Conservation (phyloP, 2,329 filamentous ascomycete species). For the Rasamsonia emersonii region DNA sequence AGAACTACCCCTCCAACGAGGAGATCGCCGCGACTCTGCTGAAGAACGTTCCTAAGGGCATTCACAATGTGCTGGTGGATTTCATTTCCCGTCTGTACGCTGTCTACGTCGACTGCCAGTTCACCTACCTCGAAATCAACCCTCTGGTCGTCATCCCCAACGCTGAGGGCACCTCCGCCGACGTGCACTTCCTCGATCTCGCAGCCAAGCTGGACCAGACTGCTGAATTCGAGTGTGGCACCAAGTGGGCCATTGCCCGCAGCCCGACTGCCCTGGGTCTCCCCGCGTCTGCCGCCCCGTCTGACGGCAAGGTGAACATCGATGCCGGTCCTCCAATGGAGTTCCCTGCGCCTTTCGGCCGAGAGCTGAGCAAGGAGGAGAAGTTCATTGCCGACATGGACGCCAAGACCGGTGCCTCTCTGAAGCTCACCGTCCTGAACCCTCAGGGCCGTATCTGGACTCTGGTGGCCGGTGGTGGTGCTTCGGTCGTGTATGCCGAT, state of each 20-base stretch:
- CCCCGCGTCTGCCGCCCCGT: constrained; percentile 53
- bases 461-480: constrained; percentile 96
- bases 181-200: constrained; percentile 96
- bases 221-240: constrained; percentile 97
- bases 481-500: constrained; percentile 97
- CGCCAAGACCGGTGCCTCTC: constrained; percentile 96
- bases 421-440: constrained; percentile 97
- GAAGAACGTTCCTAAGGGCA: constrained; percentile 85
- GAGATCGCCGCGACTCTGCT: constrained; percentile 78
- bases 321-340: constrained; percentile 97
- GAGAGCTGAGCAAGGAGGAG: constrained; percentile 97
- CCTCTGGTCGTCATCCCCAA: constrained; percentile 97
- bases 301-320: constrained; percentile 73
- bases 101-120: constrained; percentile 99
- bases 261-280: constrained; percentile 82
- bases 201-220: constrained; percentile 99
- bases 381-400: constrained; percentile 98
- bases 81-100: constrained; percentile 98
- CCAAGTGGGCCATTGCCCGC: constrained; percentile 96
- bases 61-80: constrained; percentile 97
- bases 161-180: constrained; percentile 78
- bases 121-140: constrained; percentile 99
- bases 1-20: constrained; percentile 91
- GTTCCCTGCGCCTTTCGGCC: constrained; percentile 97
- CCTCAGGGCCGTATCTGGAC: constrained; percentile 90